Conservation (phyloP, 2,329 filamentous ascomycete genomes). For the Scleromitrula shiraiana region DNA sequence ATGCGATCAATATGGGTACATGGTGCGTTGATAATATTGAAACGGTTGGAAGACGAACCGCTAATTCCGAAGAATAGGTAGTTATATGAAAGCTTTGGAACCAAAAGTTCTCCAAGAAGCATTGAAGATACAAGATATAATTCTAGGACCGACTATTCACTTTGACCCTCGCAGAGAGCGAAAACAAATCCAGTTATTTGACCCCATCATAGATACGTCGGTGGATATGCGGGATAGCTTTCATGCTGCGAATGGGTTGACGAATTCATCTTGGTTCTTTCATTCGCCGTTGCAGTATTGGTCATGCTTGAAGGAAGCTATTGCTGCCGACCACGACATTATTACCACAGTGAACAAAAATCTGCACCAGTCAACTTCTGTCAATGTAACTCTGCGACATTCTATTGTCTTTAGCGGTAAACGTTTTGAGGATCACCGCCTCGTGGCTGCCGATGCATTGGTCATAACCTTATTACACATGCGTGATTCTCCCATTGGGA, state of each 20-base stretch:
- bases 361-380: slow-evolving; percentile 53
- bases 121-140: slow-evolving; percentile 59
- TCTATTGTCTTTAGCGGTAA: slow-evolving; percentile 81
- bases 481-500: slow-evolving; percentile 54
- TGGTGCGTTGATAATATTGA: slow-evolving; percentile 33
- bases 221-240: slow-evolving; percentile 40
- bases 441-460: slow-evolving; percentile 67
- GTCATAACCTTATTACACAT: slow-evolving; percentile 70
- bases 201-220: slow-evolving; percentile 24
- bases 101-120: slow-evolving; percentile 56
- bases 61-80: slow-evolving; percentile 30
- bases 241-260: slow-evolving; percentile 52
- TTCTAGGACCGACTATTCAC: slow-evolving; percentile 53
- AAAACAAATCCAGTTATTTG: slow-evolving; percentile 7
- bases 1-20: slow-evolving; percentile 80
- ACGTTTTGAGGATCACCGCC: slow-evolving; percentile 56
- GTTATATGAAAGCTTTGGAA: slow-evolving; percentile 69
- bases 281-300: slow-evolving; percentile 80
- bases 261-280: slow-evolving; percentile 63
- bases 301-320: slow-evolving; percentile 53
- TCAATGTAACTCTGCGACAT: slow-evolving; percentile 67
- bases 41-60: neutral
- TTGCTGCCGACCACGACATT: slow-evolving; percentile 55
- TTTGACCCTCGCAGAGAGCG: slow-evolving; percentile 41
- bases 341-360: slow-evolving; percentile 61